Percentiles rank a stretch among this genome's conserved stretches.
These are phyloP conservation scores for Xerocomus brunneocitrinus DNA, from an alignment of 768 basidiomycete genomes.

Conservation along the genomic window DNA sequence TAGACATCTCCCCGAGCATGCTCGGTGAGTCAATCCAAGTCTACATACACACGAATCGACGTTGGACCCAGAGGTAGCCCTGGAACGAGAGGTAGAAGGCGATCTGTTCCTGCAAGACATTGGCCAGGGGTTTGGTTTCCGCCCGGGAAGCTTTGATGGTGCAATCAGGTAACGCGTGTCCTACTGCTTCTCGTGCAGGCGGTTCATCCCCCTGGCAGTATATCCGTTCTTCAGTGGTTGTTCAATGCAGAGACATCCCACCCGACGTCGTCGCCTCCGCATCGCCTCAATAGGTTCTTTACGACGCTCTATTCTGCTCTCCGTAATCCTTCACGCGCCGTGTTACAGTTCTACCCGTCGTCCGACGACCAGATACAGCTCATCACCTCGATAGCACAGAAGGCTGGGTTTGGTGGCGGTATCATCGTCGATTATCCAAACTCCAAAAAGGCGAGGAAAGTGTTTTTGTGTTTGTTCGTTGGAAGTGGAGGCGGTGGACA, in stretches of 20 bases:
- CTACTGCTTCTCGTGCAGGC: background rate
- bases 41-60: background rate
- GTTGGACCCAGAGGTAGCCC: slow-evolving; percentile 73
- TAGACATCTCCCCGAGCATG: slow-evolving; percentile 97
- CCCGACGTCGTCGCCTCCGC: slow-evolving; percentile 84
- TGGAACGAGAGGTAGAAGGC: slow-evolving; percentile 93
- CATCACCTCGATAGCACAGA: slow-evolving; percentile 88
- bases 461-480: slow-evolving; percentile 90
- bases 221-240: slow-evolving; percentile 99
- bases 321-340: slow-evolving; percentile 78
- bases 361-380: slow-evolving; percentile 96
- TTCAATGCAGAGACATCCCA: slow-evolving; percentile 93
- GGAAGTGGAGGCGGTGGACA: slow-evolving; percentile 67
- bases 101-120: slow-evolving; percentile 97
- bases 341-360: slow-evolving; percentile 94
- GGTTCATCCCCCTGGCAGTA: slow-evolving; percentile 43
- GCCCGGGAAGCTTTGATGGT: slow-evolving; percentile 96
- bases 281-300: slow-evolving; percentile 84
- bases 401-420: slow-evolving; percentile 95
- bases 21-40: slow-evolving; percentile 54
- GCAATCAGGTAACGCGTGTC: slow-evolving; percentile 72
- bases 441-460: slow-evolving; percentile 91
- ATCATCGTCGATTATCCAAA: slow-evolving; percentile 97
- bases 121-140: slow-evolving; percentile 95
- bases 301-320: slow-evolving; percentile 86